These are phyloP conservation scores for Mimosa bimucronata DNA, from an alignment of 306 rosid species.

Conservation along the genomic window DNA sequence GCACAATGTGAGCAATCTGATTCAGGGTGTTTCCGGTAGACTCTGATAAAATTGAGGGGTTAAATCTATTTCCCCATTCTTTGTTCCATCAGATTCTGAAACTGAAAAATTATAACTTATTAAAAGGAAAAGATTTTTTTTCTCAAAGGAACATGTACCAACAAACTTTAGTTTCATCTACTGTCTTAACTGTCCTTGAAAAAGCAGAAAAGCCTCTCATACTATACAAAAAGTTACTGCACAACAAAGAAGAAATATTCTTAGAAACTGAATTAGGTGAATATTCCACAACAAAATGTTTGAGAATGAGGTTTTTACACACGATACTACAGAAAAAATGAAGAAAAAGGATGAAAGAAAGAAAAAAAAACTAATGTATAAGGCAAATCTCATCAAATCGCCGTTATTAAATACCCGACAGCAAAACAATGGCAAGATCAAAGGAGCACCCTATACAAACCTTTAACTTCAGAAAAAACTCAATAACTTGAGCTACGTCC, in stretches of 20 bases:
- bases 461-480: slow-evolving; percentile 84
- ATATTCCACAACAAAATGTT: too few species aligned
- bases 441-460: slow-evolving; percentile 50
- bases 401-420: too few species aligned
- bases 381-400: too few species aligned
- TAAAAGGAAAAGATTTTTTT: neutral
- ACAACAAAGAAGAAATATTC: slow-evolving; percentile 47
- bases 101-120: neutral
- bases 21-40: too few species aligned
- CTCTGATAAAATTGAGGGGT: too few species aligned
- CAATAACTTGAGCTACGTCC: slow-evolving; percentile 72
- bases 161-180: slow-evolving; percentile 1
- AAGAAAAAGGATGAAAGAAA: too few species aligned
- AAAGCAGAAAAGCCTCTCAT: slow-evolving; percentile 31
- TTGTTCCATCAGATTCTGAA: neutral
- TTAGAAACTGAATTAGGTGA: neutral
- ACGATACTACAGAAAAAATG: too few species aligned
- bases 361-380: too few species aligned
- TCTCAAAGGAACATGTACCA: neutral
- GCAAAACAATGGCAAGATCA: slow-evolving; percentile 17
- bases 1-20: too few species aligned
- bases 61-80: too few species aligned
- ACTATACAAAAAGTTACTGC: slow-evolving; percentile 56
- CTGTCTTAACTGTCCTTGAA: neutral
- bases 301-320: too few species aligned